These are phyloP conservation scores for Forsythia viridissima DNA, from an alignment of 257 asterid species.

Conservation along the genomic window DNA sequence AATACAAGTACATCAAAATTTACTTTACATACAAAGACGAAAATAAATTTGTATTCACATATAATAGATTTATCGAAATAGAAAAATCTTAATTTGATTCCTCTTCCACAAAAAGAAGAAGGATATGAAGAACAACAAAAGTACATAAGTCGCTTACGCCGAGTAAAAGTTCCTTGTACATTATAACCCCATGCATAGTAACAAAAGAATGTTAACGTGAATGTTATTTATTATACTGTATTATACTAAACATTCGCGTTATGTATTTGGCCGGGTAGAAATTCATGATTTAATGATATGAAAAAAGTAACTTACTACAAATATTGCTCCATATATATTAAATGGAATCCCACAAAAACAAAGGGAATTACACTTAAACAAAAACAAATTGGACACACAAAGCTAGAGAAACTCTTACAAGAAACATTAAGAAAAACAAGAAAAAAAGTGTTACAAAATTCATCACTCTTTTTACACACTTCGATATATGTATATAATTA, in stretches of 20 bases:
- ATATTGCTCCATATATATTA: slow-evolving; percentile 15
- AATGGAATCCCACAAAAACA: slow-evolving; percentile 36
- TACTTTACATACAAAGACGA: too few relatives aligned
- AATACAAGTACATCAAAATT: too few relatives aligned
- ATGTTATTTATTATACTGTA: too few relatives aligned
- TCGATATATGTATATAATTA: slow-evolving; percentile 23
- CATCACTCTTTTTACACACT: slow-evolving; percentile 42
- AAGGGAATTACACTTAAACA: slow-evolving; percentile 30
- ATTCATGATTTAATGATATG: not conserved
- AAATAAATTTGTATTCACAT: too few relatives aligned
- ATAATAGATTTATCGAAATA: too few relatives aligned
- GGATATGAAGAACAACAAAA: too few relatives aligned
- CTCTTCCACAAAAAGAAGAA: too few relatives aligned
- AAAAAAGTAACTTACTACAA: not conserved
- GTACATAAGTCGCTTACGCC: too few relatives aligned
- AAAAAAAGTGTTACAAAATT: slow-evolving; percentile 20
- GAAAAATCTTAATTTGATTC: too few relatives aligned
- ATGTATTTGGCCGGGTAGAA: not conserved
- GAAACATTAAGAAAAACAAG: slow-evolving; percentile 4
- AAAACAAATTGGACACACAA: slow-evolving; percentile 30
- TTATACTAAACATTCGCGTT: not conserved
- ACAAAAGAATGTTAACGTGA: too few relatives aligned
- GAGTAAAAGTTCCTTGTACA: too few relatives aligned
- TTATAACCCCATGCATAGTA: too few relatives aligned
- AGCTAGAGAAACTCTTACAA: slow-evolving; percentile 30